Base-by-base conservation (phyloP, 257 asterid species). In the Ligustrum vulgare region DNA sequence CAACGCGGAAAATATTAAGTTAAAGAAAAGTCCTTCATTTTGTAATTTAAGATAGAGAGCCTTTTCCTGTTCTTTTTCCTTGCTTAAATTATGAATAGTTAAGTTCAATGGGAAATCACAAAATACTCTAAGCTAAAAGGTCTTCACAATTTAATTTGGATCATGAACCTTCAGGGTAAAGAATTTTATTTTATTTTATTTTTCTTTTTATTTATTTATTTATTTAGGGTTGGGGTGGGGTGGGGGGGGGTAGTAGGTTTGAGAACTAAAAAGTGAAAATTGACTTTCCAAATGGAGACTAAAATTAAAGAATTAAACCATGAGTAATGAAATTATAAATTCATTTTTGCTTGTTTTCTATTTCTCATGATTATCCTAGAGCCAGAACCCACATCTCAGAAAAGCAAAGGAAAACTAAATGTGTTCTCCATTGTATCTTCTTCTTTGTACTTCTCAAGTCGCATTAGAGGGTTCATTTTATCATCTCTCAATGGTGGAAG, bases 1-100 rank as follows among this genome's bases (percentile, higher is more conserved):
- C n/a, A 16, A 54, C 31, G 51, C 49, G 78, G 62, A 9, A 33
- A 23, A 32, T n/a, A n/a, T 70, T 37, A n/a, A 62, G 72, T 22
- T 31, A 23, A n/a, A 70, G 70, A 63, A 25, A 37, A 60, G 23
- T 25, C 25, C 25, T 54, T 54, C 9, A 16, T 54, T 51, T 32
- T 35, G 9, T 23, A 58, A 41, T 22, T 32, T 36, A 41, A 70
- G 15, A 31, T 10, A 20, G 11, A 37, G 51, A 54, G 15, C 34
- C 33, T 64, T 32, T 70, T n/a, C n/a, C n/a, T n/a, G n/a, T n/a
- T n/a, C n/a, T n/a, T n/a, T n/a, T n/a, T 22, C 63, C 20, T 23
- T 9, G 18, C 3, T 12, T 36, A 56, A 8, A 35, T 70, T 70
- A 36, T 65, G 70, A 65, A 6, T 54, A 8, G 69, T 39, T 67